These are phyloP conservation scores for Didymella lethalis DNA, from an alignment of 2,329 filamentous ascomycete species.

Conservation along the genomic window DNA sequence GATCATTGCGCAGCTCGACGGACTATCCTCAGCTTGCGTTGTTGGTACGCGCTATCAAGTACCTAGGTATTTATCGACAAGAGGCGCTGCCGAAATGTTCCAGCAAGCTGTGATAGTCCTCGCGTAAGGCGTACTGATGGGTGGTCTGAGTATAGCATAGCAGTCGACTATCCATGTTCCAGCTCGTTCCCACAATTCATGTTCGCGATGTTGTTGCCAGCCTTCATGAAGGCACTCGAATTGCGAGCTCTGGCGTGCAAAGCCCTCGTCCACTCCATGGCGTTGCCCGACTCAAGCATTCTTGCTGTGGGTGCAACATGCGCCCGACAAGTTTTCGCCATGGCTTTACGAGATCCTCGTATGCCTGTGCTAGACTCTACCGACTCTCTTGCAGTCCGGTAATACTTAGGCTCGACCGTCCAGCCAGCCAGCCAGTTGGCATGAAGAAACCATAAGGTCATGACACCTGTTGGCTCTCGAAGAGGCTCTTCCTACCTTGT, in stretches of 20 bases:
- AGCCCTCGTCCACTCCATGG: constrained; percentile 25
- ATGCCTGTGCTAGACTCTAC: constrained; percentile 1
- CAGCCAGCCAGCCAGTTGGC: background rate
- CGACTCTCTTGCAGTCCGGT: constrained; percentile 10
- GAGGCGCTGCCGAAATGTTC: constrained; percentile 64
- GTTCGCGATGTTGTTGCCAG: constrained; percentile 34
- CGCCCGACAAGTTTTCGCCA: constrained; percentile 5
- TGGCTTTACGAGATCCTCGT: constrained; percentile 8
- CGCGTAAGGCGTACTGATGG: constrained; percentile 45
- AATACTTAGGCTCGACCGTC: background rate
- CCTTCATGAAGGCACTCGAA: constrained; percentile 14
- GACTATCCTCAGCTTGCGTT: constrained; percentile 58
- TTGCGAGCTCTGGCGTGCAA: constrained; percentile 12
- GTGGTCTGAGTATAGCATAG: constrained; percentile 43
- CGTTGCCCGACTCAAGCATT: constrained; percentile 18
- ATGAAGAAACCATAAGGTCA: background rate
- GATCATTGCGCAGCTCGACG: constrained; percentile 48
- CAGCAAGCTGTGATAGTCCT: constrained; percentile 47
- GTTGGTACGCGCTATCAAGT: constrained; percentile 70
- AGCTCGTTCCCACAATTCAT: constrained; percentile 38
- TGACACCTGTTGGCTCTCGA: background rate
- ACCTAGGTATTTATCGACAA: constrained; percentile 67
- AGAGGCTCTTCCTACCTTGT: constrained; percentile 29
- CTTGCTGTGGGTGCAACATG: constrained; percentile 6
- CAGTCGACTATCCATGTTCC: constrained; percentile 42